phyloP scores from a whole-genome alignment of 108 stramenopile genomes.

The Chaetoceros tenuissimus region DNA sequence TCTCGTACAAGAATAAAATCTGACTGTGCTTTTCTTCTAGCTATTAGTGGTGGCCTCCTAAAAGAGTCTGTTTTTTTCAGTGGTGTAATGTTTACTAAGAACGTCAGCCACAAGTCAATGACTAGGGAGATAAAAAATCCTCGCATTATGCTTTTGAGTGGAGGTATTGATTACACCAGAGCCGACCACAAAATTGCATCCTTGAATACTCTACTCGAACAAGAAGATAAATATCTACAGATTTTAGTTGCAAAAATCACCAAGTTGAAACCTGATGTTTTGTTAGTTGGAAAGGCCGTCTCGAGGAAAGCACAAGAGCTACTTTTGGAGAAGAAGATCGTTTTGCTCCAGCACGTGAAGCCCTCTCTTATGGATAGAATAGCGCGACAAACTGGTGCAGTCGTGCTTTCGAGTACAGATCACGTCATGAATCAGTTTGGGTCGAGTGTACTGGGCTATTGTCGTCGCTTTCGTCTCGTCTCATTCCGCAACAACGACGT shows the following conservation, averaged over 20 bases:
- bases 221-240: conserved; percentile 92
- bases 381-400: conserved; percentile 86
- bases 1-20: conserved; percentile 15
- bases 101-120: conserved; percentile 85
- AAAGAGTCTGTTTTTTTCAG: conserved; percentile 81
- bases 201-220: conserved; percentile 85
- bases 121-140: conserved; percentile 63
- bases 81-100: conserved; percentile 88
- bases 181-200: conserved; percentile 79
- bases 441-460: conserved; percentile 55
- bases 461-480: conserved; percentile 78
- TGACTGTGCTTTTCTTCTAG: conserved; percentile 43
- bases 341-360: conserved; percentile 89
- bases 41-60: conserved; percentile 78
- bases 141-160: conserved; percentile 84
- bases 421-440: conserved; percentile 84
- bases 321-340: conserved; percentile 66
- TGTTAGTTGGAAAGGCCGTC: conserved; percentile 80
- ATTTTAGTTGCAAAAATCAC: conserved; percentile 88
- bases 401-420: conserved; percentile 82
- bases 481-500: conserved; percentile 79
- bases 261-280: conserved; percentile 79
- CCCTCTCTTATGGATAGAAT: conserved; percentile 72
- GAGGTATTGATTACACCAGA: conserved; percentile 90
- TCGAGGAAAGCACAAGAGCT: conserved; percentile 86